Conservation (phyloP, 2,329 filamentous ascomycete species). For the Aspergillus neoniger region DNA sequence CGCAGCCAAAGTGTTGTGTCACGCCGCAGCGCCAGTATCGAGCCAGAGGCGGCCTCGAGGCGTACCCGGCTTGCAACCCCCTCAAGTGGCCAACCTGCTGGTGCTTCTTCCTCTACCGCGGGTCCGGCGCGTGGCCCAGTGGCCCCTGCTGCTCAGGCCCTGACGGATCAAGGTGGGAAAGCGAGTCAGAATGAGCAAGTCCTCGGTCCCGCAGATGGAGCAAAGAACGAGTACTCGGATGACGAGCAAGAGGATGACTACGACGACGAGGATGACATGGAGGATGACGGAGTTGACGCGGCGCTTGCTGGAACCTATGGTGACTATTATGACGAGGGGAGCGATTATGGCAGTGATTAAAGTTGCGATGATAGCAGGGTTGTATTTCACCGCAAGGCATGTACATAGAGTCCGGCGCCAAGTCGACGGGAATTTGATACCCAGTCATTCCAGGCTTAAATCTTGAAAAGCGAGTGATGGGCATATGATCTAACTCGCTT, state of each 20-base stretch:
- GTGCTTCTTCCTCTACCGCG: conserved; percentile 17
- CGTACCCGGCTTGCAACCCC: conserved; percentile 22
- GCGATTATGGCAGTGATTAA: conserved; percentile 38
- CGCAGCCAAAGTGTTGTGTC: conserved; percentile 38
- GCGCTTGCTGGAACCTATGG: conserved; percentile 42
- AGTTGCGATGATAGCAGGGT: conserved; percentile 10
- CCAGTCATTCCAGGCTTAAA: conserved; percentile 2
- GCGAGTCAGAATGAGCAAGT: conserved; percentile 27
- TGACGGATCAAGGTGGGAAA: conserved; percentile 15
- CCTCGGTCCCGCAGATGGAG: conserved; percentile 23
- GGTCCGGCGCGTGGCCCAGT: conserved; percentile 8
- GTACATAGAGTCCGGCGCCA: conserved; percentile 9
- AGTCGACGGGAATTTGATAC: conserved; percentile 3
- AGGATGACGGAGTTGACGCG: conserved; percentile 36
- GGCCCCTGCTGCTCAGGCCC: conserved; percentile 5
- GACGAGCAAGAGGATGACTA: conserved; percentile 28
- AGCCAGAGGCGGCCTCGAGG: conserved; percentile 23
- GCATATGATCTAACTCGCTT: background rate
- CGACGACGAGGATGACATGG: conserved; percentile 39
- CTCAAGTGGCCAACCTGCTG: conserved; percentile 17
- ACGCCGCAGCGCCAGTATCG: conserved; percentile 32
- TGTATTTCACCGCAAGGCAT: conserved; percentile 5
- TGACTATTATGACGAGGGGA: conserved; percentile 35
- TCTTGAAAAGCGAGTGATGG: background rate
- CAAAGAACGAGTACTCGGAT: conserved; percentile 14